These are phyloP conservation scores for Apiotrichum veenhuisii DNA, from an alignment of 1,284 basidiomycete species.

Conservation along the genomic window DNA sequence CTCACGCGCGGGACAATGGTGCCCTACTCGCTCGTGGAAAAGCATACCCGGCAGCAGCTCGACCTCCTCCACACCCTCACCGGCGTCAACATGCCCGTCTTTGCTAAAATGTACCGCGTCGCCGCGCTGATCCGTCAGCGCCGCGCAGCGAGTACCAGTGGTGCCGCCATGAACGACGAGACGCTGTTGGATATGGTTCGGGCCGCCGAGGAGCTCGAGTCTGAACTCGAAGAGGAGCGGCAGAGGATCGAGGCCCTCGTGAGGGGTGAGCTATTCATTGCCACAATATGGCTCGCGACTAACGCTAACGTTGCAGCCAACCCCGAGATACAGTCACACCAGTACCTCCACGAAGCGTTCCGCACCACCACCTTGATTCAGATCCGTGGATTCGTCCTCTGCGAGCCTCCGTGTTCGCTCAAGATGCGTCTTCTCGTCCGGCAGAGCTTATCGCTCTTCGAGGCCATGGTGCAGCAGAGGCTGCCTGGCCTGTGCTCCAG, in stretches of 20 bases:
- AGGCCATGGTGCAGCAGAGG: slow-evolving; percentile 32
- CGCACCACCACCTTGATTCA: slow-evolving; percentile 31
- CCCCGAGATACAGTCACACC: slow-evolving; percentile 29
- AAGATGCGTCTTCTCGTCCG: slow-evolving; percentile 31
- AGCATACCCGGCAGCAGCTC: slow-evolving; percentile 8
- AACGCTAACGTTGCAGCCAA: slow-evolving; percentile 16
- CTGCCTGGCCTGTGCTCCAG: slow-evolving; percentile 33
- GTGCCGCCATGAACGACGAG: slow-evolving; percentile 27
- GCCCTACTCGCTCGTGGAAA: slow-evolving; percentile 2
- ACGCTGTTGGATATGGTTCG: slow-evolving; percentile 26
- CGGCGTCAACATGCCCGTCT: slow-evolving; percentile 29
- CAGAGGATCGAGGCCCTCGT: slow-evolving; percentile 29
- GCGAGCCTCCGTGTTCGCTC: slow-evolving; percentile 28
- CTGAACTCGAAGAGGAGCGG: slow-evolving; percentile 29
- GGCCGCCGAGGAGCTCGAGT: slow-evolving; percentile 27
- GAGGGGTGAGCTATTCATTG: slow-evolving; percentile 19
- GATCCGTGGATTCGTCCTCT: slow-evolving; percentile 28
- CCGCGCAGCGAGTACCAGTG: slow-evolving; percentile 6
- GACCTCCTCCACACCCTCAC: slow-evolving; percentile 30
- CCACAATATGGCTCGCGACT: not conserved
- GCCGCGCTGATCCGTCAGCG: slow-evolving; percentile 24
- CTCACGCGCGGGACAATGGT: slow-evolving; percentile 4
- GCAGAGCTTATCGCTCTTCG: slow-evolving; percentile 31
- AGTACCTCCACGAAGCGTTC: slow-evolving; percentile 39
- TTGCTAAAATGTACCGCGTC: slow-evolving; percentile 31